These are phyloP conservation scores for Lactarius quietus DNA, from an alignment of 768 basidiomycete species.

Conservation along the genomic window DNA sequence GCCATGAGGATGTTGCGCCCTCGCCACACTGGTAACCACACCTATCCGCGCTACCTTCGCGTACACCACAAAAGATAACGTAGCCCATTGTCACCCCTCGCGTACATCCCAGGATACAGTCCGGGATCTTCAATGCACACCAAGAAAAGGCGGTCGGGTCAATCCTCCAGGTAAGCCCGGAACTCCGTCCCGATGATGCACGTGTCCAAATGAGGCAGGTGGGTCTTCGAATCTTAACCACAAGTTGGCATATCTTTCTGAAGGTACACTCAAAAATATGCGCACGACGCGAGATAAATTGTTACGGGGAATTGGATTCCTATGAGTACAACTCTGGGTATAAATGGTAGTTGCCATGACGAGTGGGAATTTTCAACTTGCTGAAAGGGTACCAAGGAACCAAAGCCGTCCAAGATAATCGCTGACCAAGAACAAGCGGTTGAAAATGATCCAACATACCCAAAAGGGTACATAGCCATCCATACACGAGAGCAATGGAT, in stretches of 20 bases:
- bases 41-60: not conserved
- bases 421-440: conserved; percentile 9
- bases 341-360: not conserved
- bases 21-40: conserved; percentile 3
- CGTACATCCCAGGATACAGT: not conserved
- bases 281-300: not conserved
- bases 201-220: not conserved
- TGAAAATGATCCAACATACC: conserved; percentile 8
- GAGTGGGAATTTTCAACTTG: conserved; percentile 1
- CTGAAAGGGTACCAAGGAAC: not conserved
- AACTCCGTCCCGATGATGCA: not conserved
- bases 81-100: not conserved
- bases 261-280: not conserved
- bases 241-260: not conserved
- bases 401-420: conserved; percentile 1
- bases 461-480: not conserved
- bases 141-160: not conserved
- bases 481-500: conserved; percentile 3
- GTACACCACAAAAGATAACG: not conserved
- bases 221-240: not conserved
- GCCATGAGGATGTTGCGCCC: conserved; percentile 19
- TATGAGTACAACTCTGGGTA: not conserved
- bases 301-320: not conserved
- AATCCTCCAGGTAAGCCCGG: not conserved
- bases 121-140: not conserved